These are phyloP conservation scores for Apiospora hydei DNA, from an alignment of 2,329 filamentous ascomycete genomes.

Conservation along the genomic window DNA sequence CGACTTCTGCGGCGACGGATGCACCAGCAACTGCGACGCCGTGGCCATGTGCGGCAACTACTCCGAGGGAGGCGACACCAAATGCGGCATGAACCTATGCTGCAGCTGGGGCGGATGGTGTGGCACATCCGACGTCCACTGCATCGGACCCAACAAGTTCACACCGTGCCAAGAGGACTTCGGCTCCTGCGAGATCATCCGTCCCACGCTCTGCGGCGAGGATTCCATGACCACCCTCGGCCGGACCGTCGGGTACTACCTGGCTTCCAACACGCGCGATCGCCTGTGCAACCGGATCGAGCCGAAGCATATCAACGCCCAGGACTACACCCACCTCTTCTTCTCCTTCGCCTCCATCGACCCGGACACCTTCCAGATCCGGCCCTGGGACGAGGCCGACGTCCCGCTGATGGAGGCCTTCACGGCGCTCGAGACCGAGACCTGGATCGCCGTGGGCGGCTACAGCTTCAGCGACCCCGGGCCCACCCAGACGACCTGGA, in stretches of 20 bases:
- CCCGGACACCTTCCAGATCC: conserved; percentile 39
- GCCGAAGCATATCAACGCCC: conserved; percentile 27
- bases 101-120: conserved; percentile 18
- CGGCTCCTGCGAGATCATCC: conserved; percentile 9
- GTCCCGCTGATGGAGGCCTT: conserved; percentile 38
- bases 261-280: conserved; percentile 13
- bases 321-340: conserved; percentile 30
- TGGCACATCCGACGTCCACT: conserved; percentile 15
- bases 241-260: conserved; percentile 31
- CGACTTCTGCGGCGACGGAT: conserved; percentile 26
- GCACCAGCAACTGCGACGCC: conserved; percentile 23
- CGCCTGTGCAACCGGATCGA: conserved; percentile 29
- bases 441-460: conserved; percentile 50
- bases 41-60: conserved; percentile 26
- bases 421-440: conserved; percentile 45
- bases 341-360: conserved; percentile 44
- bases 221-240: conserved; percentile 21
- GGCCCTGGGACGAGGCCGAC: conserved; percentile 25
- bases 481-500: conserved; percentile 38
- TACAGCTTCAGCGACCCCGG: conserved; percentile 49
- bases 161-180: conserved; percentile 15
- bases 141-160: not conserved
- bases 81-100: conserved; percentile 23
- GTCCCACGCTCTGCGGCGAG: conserved; percentile 22
- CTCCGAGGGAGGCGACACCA: conserved; percentile 12